These are phyloP conservation scores for Suillus variegatus DNA, from an alignment of 768 basidiomycete genomes.

Conservation along the genomic window DNA sequence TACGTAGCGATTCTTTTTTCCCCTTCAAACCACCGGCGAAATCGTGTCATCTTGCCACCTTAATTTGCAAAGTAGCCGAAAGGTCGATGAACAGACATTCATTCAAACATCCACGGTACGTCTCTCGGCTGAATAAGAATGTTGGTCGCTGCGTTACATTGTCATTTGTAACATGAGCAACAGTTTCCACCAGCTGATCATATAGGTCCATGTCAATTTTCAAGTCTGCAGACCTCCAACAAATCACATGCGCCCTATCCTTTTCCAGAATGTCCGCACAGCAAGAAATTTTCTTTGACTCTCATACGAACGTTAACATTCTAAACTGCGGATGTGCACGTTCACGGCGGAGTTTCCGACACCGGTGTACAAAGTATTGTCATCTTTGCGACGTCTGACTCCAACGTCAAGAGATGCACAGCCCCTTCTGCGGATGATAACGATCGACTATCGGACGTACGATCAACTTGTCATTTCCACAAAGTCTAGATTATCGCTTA, in stretches of 20 bases:
- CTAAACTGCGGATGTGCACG: background rate
- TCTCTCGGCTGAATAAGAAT: background rate
- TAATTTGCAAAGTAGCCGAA: background rate
- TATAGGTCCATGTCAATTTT: background rate
- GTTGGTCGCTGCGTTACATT: background rate
- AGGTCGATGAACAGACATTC: background rate
- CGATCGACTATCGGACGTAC: background rate
- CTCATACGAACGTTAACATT: background rate
- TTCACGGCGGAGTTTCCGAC: background rate
- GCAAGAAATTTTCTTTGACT: background rate
- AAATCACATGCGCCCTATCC: background rate
- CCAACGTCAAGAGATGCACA: background rate
- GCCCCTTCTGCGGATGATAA: background rate
- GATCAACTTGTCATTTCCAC: background rate
- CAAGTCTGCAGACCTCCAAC: background rate
- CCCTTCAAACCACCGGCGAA: background rate
- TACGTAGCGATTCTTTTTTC: background rate
- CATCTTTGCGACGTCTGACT: background rate
- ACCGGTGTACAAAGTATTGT: background rate
- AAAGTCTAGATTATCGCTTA: background rate
- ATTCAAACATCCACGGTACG: background rate
- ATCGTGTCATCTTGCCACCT: no score
- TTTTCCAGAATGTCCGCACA: background rate
- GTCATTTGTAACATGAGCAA: background rate
- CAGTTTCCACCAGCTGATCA: no score